Evolutionary conservation across 345 rosid species (phyloP).

Genomic region (Linum usitatissimum): DNA sequence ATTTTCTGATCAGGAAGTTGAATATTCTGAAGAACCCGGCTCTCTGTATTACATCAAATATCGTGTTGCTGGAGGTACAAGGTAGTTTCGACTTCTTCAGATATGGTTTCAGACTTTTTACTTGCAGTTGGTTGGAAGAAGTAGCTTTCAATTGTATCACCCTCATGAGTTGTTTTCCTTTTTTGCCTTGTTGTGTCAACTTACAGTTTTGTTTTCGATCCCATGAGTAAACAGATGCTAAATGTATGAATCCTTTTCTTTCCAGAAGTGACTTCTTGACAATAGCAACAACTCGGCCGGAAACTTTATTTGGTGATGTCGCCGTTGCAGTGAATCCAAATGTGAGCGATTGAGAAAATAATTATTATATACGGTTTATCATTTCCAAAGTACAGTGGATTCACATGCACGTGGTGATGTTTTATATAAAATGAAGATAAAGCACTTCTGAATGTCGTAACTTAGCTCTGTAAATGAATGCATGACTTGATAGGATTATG

Average conservation of each 20-base stretch:
- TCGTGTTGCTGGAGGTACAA: conserved; percentile 89
- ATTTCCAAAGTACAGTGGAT: not conserved
- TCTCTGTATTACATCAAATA: conserved; percentile 75
- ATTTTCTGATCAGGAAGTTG: conserved; percentile 65
- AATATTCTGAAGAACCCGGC: conserved; percentile 93
- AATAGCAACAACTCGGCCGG: conserved; percentile 93
- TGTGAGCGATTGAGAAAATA: conserved; percentile 25
- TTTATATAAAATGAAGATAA: too few species aligned
- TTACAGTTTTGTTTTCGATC: too few species aligned
- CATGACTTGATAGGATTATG: too few species aligned
- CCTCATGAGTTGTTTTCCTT: not conserved
- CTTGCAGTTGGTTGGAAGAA: too few species aligned
- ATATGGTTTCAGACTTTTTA: not conserved
- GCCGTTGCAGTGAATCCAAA: conserved; percentile 90
- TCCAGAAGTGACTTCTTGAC: conserved; percentile 77
- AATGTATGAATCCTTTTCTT: conserved; percentile 6
- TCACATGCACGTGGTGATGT: not conserved
- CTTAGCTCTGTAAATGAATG: too few species aligned
- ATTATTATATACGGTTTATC: not conserved
- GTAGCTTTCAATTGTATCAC: not conserved
- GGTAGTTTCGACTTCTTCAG: conserved; percentile 25
- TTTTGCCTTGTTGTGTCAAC: too few species aligned
- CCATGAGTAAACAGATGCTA: too few species aligned
- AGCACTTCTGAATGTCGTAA: too few species aligned
- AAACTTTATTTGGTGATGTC: conserved; percentile 93